Evolutionary conservation across 1,284 basidiomycete species (phyloP), one percentile per base, ranked within the genome.

Genomic region (Schizopora paradoxa): DNA sequence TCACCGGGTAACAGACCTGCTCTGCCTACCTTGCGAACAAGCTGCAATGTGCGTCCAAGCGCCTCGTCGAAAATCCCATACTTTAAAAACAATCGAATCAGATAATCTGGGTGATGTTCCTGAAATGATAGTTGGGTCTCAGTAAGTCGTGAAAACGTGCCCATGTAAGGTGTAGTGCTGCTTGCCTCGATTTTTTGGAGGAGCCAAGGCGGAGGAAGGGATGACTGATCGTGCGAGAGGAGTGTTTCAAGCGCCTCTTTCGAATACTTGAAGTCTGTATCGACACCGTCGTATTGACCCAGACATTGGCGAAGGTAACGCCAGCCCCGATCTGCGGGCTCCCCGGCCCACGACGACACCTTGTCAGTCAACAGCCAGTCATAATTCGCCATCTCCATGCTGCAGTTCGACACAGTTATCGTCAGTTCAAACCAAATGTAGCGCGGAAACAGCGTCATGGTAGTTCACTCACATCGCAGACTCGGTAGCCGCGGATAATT

Each of bases 351-450:
- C 1, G 86, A 84, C 1, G 82, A 74, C 5, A 87, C 79, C 42
- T 84, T 80, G 56, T 92, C 90, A 11, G 80, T 80, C 28, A 89
- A 72, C 23, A 95, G 70, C 90, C 91, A 94, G 49, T 86, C 79
- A 1, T 78, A 79, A 3, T 75, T 74, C 50, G 80, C 76, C 55
- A 79, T 73, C 61, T 80, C 78, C 48, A 81, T 86, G 57, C 40
- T 51, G 6, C 45, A 31, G 31, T 39, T 48, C 18, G 52, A 48
- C 35, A 51, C 49, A 48, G 56, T 47, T 48, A 45, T 47, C 28
- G 31, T 39, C 27, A 49, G 41, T 22, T 23, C 36, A 43, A 54
- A 49, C 45, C 31, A 29, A 28, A 34, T 41, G 39, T 27, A 36
- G 48, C 47, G 47, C 35, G 41, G 43, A 45, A 16, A 47, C 48